A percentile compares a stretch with the other conserved stretches of the same genome.
Conservation (phyloP, 129 eudicot species). For the Mikania micrantha region DNA sequence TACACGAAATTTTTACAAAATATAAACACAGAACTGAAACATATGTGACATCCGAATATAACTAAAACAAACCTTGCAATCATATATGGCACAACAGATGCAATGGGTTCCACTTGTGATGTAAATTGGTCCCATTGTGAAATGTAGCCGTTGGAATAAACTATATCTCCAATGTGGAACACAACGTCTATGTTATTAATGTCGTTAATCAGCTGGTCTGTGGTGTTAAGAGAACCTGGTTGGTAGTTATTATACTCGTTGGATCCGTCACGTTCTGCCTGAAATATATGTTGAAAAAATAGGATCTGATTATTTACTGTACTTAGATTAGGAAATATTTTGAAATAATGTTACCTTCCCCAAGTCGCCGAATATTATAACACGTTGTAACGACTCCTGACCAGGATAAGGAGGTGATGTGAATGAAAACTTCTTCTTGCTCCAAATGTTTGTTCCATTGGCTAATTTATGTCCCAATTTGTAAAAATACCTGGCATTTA, state of each 20-base stretch:
- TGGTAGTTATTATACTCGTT: slow-evolving; percentile 70
- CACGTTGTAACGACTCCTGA: slow-evolving; percentile 75
- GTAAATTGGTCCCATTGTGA: slow-evolving; percentile 96
- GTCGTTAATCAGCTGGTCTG: slow-evolving; percentile 67
- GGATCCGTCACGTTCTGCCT: slow-evolving; percentile 93
- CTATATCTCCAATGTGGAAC: slow-evolving; percentile 72
- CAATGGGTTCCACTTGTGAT: slow-evolving; percentile 73
- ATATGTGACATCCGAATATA: background rate
- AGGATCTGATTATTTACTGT: background rate
- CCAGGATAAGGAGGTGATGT: slow-evolving; percentile 76
- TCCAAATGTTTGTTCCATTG: slow-evolving; percentile 62
- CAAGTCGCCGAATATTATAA: slow-evolving; percentile 76
- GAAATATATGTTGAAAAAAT: slow-evolving; percentile 4
- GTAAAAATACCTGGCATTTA: slow-evolving; percentile 54
- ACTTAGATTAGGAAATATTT: background rate
- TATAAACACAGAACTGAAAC: background rate
- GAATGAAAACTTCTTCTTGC: slow-evolving; percentile 48
- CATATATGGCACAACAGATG: slow-evolving; percentile 76
- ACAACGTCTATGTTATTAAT: slow-evolving; percentile 58
- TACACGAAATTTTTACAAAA: slow-evolving; percentile 8
- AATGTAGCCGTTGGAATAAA: slow-evolving; percentile 70
- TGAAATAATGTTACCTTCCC: slow-evolving; percentile 52
- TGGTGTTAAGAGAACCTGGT: slow-evolving; percentile 81
- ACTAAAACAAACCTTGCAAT: slow-evolving; percentile 57
- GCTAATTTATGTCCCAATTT: slow-evolving; percentile 58